Percentiles rank a stretch among this genome's conserved stretches.
phyloP scores from a whole-genome alignment of 2,329 filamentous ascomycete genomes.

The Emydomyces testavorans region DNA sequence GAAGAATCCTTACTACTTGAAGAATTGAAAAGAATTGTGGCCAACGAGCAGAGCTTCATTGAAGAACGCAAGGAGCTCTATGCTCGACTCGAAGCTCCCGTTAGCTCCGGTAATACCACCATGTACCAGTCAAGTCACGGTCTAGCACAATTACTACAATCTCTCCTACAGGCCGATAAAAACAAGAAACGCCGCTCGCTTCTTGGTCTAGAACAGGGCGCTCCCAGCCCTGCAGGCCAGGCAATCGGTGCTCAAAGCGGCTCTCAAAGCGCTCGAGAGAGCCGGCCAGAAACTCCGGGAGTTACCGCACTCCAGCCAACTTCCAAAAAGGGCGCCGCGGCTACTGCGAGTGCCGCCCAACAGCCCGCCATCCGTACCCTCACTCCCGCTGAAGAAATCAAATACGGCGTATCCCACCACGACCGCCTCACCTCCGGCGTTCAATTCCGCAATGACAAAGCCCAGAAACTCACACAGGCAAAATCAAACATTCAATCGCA shows the following conservation, averaged over 20 bases:
- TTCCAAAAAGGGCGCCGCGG: constrained; percentile 29
- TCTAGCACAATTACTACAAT: constrained; percentile 67
- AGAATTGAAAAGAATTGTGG: constrained; percentile 84
- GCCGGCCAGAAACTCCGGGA: constrained; percentile 26
- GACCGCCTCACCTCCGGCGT: constrained; percentile 79
- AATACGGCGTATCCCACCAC: constrained; percentile 74
- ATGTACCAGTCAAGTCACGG: constrained; percentile 72
- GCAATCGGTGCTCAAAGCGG: constrained; percentile 29
- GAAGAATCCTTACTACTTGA: constrained; percentile 84
- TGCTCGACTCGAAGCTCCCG: constrained; percentile 72
- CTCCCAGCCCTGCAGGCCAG: constrained; percentile 44
- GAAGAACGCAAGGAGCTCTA: constrained; percentile 81
- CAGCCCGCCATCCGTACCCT: constrained; percentile 56
- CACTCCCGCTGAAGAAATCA: constrained; percentile 59
- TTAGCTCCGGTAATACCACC: constrained; percentile 55
- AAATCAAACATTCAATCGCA: constrained; percentile 41
- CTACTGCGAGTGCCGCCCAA: constrained; percentile 32
- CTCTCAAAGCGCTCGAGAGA: constrained; percentile 28
- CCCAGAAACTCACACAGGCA: constrained; percentile 40
- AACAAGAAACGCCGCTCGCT: constrained; percentile 75
- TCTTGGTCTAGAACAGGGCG: constrained; percentile 46
- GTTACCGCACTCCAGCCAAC: constrained; percentile 28
- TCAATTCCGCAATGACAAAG: constrained; percentile 63
- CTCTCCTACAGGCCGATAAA: constrained; percentile 71
- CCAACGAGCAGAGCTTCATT: constrained; percentile 73